Evolutionary conservation across 768 basidiomycete genomes (phyloP).

Genomic region (Tulasnella sp.): DNA sequence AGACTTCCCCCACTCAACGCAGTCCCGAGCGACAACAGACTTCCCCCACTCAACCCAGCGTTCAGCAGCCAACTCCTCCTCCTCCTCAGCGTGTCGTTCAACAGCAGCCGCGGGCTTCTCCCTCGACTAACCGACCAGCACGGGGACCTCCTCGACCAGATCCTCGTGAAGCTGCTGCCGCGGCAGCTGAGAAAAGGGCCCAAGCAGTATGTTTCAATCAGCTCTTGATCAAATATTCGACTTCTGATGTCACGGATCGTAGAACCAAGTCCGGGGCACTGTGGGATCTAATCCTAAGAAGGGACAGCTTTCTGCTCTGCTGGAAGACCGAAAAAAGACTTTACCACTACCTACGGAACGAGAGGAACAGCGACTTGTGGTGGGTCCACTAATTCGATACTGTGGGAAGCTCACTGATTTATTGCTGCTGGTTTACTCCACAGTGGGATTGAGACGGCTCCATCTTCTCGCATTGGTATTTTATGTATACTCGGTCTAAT

Average conservation of each 20-base stretch:
- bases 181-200: slow-evolving; percentile 3
- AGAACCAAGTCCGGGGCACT: neutral
- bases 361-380: slow-evolving; percentile 1
- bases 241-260: neutral
- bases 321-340: neutral
- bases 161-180: neutral
- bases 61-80: too few species aligned
- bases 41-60: too few species aligned
- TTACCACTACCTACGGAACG: neutral
- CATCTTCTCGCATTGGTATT: neutral
- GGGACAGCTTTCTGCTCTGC: neutral
- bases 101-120: too few species aligned
- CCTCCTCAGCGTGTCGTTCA: too few species aligned
- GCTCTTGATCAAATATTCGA: neutral
- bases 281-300: slow-evolving; percentile 1
- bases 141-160: neutral
- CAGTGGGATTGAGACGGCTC: neutral
- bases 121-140: too few species aligned
- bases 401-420: neutral
- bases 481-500: too few species aligned
- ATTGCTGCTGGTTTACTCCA: neutral
- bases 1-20: too few species aligned
- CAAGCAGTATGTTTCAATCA: neutral
- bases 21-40: too few species aligned
- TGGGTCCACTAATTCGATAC: neutral